Evolutionary conservation across 208 protist species (phyloP).

Genomic region (Balamuthia mandrillaris): DNA sequence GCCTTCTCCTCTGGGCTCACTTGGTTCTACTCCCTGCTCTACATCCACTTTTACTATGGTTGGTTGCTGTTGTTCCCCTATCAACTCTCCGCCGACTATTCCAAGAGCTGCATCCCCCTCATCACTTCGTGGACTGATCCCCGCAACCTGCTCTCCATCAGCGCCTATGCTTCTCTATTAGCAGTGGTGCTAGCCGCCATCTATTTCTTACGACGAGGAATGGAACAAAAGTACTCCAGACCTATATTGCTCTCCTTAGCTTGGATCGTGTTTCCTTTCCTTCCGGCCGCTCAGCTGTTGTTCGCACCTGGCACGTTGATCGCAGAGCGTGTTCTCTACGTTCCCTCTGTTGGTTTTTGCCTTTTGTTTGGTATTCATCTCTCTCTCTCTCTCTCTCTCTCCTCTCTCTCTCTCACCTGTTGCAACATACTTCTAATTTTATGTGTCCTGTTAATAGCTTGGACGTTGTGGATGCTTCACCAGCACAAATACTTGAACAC

Average conservation of each 20-base stretch:
- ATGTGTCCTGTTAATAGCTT: no score
- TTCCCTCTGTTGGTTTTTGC: constrained; percentile 74
- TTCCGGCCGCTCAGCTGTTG: constrained; percentile 80
- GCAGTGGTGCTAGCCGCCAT: constrained; percentile 3
- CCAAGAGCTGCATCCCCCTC: constrained; percentile 81
- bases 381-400: no score
- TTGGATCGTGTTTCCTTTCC: constrained; percentile 77
- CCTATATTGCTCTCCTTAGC: constrained; percentile 20
- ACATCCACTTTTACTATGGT: constrained; percentile 79
- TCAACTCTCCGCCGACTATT: constrained; percentile 81
- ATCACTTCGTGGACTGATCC: constrained; percentile 59
- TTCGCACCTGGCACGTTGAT: constrained; percentile 81
- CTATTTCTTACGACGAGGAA: no score
- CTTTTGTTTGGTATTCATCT: no score
- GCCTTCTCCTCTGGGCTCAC: constrained; percentile 62
- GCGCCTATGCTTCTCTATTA: constrained; percentile 22
- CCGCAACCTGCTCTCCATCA: constrained; percentile 43
- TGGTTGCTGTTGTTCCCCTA: constrained; percentile 79
- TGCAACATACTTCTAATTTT: no score
- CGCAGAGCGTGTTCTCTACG: constrained; percentile 81
- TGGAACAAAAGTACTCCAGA: no score
- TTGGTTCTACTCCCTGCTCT: constrained; percentile 47
- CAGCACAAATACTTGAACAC: not conserved
- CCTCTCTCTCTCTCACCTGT: no score
- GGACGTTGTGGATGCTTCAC: not conserved